Evolutionary conservation across 2,329 filamentous ascomycete genomes (phyloP).

Genomic region (Fusarium lyarnte): DNA sequence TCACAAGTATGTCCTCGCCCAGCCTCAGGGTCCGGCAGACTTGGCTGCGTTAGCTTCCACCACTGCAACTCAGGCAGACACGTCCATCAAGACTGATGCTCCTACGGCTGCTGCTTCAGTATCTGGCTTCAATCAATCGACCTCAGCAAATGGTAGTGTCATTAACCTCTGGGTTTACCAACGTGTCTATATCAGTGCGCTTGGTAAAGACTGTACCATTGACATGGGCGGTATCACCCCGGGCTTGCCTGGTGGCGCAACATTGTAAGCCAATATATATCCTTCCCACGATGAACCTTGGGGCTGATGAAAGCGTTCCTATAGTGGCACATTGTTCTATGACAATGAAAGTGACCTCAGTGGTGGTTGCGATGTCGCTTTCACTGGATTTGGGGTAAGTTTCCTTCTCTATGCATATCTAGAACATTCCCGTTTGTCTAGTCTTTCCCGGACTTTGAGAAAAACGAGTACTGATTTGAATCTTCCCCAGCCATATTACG

Average conservation of each 20-base stretch:
- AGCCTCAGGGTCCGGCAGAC: not conserved
- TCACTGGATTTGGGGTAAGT: not conserved
- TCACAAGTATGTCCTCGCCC: not conserved
- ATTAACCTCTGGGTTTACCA: not conserved
- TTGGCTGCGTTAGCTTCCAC: not conserved
- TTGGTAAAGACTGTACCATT: not conserved
- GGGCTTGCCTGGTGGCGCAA: not conserved
- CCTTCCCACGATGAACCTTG: rapidly evolving
- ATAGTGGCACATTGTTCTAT: not conserved
- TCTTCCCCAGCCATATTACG: not conserved
- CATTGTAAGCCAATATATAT: not conserved
- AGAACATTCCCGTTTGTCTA: not conserved
- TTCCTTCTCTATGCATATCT: not conserved
- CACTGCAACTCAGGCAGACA: not conserved
- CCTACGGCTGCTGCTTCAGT: rapidly evolving
- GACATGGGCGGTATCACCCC: not conserved
- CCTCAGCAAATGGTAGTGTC: not conserved
- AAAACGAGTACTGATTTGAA: not conserved
- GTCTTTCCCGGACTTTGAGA: rapidly evolving
- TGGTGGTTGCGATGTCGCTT: not conserved
- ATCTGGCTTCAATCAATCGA: not conserved
- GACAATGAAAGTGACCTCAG: not conserved
- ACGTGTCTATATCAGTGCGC: not conserved
- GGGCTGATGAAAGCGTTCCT: rapidly evolving
- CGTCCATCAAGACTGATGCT: rapidly evolving